Percentiles rank a stretch among this genome's conserved stretches.
Evolutionary conservation across 768 basidiomycete genomes (phyloP).

Genomic region (Naematelia aurantialba): DNA sequence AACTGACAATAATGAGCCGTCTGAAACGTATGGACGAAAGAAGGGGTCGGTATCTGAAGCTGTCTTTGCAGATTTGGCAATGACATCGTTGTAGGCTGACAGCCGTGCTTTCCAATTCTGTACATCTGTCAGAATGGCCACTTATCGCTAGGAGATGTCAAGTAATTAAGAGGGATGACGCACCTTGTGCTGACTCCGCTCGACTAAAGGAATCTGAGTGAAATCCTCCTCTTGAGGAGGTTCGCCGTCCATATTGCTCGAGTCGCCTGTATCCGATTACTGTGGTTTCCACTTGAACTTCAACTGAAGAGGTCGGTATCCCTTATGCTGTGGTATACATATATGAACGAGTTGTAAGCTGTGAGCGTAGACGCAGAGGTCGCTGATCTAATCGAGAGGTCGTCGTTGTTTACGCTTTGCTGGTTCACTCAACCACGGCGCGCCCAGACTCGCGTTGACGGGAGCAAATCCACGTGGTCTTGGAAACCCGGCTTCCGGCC

Average conservation of each 20-base stretch:
- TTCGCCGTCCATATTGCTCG: slow-evolving; percentile 64
- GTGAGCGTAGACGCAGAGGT: not conserved
- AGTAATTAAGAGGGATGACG: not conserved
- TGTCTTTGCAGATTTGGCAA: slow-evolving; percentile 80
- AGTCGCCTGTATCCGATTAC: too few species aligned
- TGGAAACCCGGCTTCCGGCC: not conserved
- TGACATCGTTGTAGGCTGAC: slow-evolving; percentile 81
- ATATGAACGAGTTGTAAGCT: not conserved
- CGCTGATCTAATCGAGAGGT: not conserved
- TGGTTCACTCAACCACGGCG: not conserved
- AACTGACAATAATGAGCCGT: slow-evolving; percentile 61
- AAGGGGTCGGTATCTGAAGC: slow-evolving; percentile 90
- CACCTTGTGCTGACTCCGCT: slow-evolving; percentile 78
- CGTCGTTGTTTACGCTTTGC: not conserved
- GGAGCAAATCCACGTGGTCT: not conserved
- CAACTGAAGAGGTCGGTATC: not conserved
- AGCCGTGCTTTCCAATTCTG: slow-evolving; percentile 96
- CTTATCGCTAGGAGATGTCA: not conserved
- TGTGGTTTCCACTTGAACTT: too few species aligned
- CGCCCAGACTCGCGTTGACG: not conserved
- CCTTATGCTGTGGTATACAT: not conserved
- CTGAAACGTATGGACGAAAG: slow-evolving; percentile 81
- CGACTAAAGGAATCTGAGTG: slow-evolving; percentile 67
- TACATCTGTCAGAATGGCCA: not conserved
- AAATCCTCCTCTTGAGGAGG: slow-evolving; percentile 94